Evolutionary conservation across 768 basidiomycete genomes (phyloP), one percentile per base, ranked within the genome.

Genomic region (Boletus rubropictus): DNA sequence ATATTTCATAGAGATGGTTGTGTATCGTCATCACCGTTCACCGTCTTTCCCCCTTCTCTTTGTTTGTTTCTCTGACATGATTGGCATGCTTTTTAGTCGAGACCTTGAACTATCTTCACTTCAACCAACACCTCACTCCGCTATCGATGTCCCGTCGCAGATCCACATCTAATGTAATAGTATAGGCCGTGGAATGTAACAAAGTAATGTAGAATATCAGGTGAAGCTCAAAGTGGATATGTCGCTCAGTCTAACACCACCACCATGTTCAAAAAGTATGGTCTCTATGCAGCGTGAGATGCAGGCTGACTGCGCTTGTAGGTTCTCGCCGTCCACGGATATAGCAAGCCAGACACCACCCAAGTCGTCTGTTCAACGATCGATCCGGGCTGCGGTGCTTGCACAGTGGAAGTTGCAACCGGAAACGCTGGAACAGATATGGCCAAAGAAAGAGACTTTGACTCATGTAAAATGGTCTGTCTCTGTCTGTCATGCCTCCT

Each of bases 381-480:
- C 80, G 55, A 92, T 98, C 67, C 84, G 96, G 46, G 71, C 83
- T 20, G 75, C 74, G 37, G 72, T 96, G 27, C 74, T 96, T 40
- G 77, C 84, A 17, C 92, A 95, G 65, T 86, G 90, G 78, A 87
- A 82, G 58, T 78, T 89, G 42, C 80, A 83, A 52, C 76, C 80
- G 34, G 89, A 89, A 53, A 81, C 84, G 3, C 71, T 98, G 25
- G 96, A 99, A 62, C 79, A 79, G 57, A 79, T 99, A 42, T 99
- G 96, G 96, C 91, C 94, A 3, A 99, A 98, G 87, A 99, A 98
- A 75, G 95, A 97, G 73, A 77, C 84, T 3, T 73, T 97, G 39
- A 84, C 87, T 5, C 85, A 88, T 59, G 89, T 93, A 51, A 98
- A 98, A 74, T 98, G 96, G 95, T 62, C 21, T 44, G 56, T 56